Conservation (phyloP, 352 stramenopile species). For the Blastocystis sp. region DNA sequence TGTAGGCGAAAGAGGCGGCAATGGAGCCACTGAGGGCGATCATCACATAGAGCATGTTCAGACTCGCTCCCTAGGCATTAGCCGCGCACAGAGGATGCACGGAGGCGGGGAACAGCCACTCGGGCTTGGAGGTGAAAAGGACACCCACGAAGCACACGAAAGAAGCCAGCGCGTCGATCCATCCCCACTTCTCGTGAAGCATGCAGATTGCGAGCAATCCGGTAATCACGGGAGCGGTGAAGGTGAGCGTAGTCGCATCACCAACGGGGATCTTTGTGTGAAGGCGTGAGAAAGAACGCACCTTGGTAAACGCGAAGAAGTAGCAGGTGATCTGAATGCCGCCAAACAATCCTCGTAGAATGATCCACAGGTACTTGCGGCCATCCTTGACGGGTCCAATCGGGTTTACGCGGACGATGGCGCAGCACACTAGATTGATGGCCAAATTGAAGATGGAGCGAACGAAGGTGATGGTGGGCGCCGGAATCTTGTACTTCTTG, state of each 20-base stretch:
- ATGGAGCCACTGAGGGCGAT: constrained; percentile 66
- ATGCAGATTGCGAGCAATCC: constrained; percentile 68
- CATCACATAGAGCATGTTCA: constrained; percentile 32
- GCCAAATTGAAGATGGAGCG: constrained; percentile 61
- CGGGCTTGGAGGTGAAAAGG: constrained; percentile 45
- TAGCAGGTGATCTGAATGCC: constrained; percentile 69
- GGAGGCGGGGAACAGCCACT: constrained; percentile 33
- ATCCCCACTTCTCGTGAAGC: constrained; percentile 69
- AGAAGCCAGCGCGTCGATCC: constrained; percentile 32
- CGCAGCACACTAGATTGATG: constrained; percentile 65
- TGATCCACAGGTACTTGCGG: constrained; percentile 61
- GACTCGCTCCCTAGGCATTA: background rate
- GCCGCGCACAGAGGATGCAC: background rate
- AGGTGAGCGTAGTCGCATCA: constrained; percentile 69
- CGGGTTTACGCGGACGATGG: constrained; percentile 55
- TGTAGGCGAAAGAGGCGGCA: constrained; percentile 66
- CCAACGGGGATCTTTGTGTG: constrained; percentile 43
- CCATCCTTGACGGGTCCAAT: constrained; percentile 60
- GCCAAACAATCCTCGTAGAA: constrained; percentile 66
- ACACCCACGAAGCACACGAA: constrained; percentile 64
- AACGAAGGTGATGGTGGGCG: constrained; percentile 66
- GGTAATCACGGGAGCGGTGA: constrained; percentile 70
- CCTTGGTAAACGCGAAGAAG: constrained; percentile 66
- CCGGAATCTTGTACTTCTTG: constrained; percentile 54
- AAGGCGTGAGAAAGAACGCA: background rate